Evolutionary conservation across 148 eudicot species (phyloP).

Genomic region (Vaccinium corymbosum): DNA sequence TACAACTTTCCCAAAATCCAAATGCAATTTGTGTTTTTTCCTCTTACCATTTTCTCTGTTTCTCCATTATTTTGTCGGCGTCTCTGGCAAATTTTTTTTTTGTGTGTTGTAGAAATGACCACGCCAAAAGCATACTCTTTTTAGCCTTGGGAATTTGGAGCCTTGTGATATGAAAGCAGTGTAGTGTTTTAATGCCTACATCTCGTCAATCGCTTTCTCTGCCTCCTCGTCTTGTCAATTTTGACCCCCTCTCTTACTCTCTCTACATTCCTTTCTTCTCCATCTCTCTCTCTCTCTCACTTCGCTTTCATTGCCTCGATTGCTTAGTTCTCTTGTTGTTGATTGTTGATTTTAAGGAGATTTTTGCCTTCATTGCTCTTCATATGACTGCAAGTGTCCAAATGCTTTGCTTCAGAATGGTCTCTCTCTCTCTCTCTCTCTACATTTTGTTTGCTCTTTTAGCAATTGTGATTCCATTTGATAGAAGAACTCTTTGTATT

Average conservation of each 20-base stretch:
- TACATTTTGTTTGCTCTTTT: not conserved
- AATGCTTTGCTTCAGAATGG: not conserved
- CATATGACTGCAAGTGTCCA: not conserved
- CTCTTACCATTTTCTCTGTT: not conserved
- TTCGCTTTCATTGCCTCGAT: not conserved
- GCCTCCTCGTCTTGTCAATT: not conserved
- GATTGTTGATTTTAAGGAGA: not conserved
- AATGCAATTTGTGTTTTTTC: not conserved
- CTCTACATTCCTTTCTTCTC: not conserved
- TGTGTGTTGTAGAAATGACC: not conserved
- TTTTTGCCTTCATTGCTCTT: not conserved
- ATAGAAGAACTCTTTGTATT: slow-evolving; percentile 28
- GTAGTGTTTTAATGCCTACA: not conserved
- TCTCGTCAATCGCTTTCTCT: not conserved
- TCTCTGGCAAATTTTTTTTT: no score
- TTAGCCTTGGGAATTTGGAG: not conserved
- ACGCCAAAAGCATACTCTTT: not conserved
- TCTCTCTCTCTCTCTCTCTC: not conserved
- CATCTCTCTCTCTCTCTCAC: not conserved
- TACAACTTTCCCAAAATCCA: not conserved
- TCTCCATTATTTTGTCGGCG: not conserved
- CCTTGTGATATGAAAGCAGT: not conserved
- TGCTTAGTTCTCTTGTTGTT: not conserved
- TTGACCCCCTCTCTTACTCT: not conserved
- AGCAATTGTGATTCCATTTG: slow-evolving; percentile 21